These are phyloP conservation scores for Phaeodactylum tricornutum DNA, from an alignment of 108 stramenopile genomes.

Conservation along the genomic window DNA sequence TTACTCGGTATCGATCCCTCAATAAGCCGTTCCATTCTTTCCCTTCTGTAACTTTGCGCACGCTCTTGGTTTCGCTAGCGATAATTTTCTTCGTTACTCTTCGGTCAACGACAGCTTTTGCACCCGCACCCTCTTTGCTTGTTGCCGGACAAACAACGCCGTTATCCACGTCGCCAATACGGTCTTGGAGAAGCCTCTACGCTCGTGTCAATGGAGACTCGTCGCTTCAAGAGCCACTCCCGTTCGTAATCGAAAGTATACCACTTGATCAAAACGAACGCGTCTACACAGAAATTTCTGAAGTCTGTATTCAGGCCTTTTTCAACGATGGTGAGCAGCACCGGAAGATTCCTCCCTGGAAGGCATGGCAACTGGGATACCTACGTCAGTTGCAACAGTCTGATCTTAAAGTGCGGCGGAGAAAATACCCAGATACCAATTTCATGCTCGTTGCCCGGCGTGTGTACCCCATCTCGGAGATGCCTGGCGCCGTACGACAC, in stretches of 20 bases:
- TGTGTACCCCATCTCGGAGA: conserved; percentile 12
- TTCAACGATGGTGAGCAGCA: conserved; percentile 22
- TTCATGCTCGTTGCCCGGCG: conserved; percentile 46
- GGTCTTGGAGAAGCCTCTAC: too few relatives aligned
- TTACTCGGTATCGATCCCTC: too few relatives aligned
- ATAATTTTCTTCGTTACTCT: too few relatives aligned
- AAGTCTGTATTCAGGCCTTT: conserved; percentile 17
- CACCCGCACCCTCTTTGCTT: too few relatives aligned
- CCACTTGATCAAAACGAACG: conserved; percentile 12
- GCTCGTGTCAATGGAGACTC: too few relatives aligned
- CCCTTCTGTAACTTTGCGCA: too few relatives aligned
- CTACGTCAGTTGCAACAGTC: conserved; percentile 20
- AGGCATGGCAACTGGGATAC: conserved; percentile 24
- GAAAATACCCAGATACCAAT: conserved; percentile 20
- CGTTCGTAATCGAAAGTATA: conserved; percentile 10
- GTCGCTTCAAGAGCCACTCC: too few relatives aligned
- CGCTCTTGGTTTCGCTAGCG: too few relatives aligned
- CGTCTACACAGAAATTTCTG: conserved; percentile 22
- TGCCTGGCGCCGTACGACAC: conserved; percentile 8
- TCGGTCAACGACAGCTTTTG: too few relatives aligned
- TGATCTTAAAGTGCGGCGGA: conserved; percentile 26
- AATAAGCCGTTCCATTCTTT: too few relatives aligned
- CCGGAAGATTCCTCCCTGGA: conserved; percentile 24
- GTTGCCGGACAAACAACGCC: too few relatives aligned
- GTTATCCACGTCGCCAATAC: too few relatives aligned